These are phyloP conservation scores for Melampsora larici-populina DNA, from an alignment of 1,284 basidiomycete species.

Conservation along the genomic window DNA sequence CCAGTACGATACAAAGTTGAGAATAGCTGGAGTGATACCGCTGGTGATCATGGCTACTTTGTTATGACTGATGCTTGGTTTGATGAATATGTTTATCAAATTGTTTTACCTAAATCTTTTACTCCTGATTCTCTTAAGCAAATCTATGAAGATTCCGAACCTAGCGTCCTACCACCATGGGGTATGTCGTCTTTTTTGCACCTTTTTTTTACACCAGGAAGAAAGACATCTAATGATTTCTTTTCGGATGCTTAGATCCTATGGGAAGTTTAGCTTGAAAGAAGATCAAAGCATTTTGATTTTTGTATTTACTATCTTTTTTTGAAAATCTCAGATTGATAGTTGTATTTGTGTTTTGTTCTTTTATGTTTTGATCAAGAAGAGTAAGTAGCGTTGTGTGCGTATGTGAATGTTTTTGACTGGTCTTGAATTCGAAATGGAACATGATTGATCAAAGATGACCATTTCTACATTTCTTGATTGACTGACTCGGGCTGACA, in stretches of 20 bases:
- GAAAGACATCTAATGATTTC: background rate
- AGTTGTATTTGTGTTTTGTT: too few species aligned
- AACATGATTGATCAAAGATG: too few species aligned
- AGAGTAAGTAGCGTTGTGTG: too few species aligned
- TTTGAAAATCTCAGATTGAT: too few species aligned
- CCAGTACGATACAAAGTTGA: conserved; percentile 88
- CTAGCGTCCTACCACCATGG: conserved; percentile 72
- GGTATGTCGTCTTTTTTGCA: conserved; percentile 16
- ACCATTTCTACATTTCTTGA: too few species aligned
- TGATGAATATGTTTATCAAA: conserved; percentile 78
- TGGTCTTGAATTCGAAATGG: too few species aligned
- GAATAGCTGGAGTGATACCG: conserved; percentile 84
- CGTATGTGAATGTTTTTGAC: too few species aligned
- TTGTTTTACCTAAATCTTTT: conserved; percentile 68
- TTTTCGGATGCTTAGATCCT: conserved; percentile 60
- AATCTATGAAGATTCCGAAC: conserved; percentile 68
- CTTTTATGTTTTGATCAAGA: too few species aligned
- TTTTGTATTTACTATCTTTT: too few species aligned
- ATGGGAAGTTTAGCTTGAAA: conserved; percentile 63
- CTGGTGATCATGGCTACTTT: conserved; percentile 82
- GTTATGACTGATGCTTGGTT: conserved; percentile 77
- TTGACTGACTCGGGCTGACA: too few species aligned
- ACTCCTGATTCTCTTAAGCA: conserved; percentile 74
- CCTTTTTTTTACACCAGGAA: background rate
- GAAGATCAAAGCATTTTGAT: too few species aligned